Base-by-base conservation (phyloP, 2,329 filamentous ascomycete species). In the Calonectria crousiana region DNA sequence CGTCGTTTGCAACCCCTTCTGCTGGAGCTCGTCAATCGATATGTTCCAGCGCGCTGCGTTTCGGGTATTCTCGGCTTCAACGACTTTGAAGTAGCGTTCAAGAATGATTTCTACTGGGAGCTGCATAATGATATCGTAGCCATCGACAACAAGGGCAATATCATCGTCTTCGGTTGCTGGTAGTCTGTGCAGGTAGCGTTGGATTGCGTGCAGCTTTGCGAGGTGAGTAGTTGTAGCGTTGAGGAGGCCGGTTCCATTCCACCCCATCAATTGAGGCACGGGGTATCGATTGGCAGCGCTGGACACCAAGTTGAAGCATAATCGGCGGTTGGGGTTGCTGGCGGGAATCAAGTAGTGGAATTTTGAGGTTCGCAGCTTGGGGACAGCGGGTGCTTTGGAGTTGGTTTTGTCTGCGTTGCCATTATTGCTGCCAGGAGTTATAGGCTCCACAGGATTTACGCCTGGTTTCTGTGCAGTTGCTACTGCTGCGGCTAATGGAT, bases 121-220 rank as follows among this genome's bases (percentile, higher is more conserved):
- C 81, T 94, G 93, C 73, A 93, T 91, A 84, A 92, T 91, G 1
- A 91, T 87, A 73, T 94, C 91, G 80, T 91, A 89, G 1, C 90
- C 91, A 80, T 94, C 92, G 8, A 92, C 87, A 60, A 94, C 86
- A 72, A 94, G 83, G 10, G 93, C 88, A 34, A 95, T 83, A 80
- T 94, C 93, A 26, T 90, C 86, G 71, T 92, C 82, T 6, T 83
- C 79, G 11, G 75, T 78, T 2, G 68, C 38, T 11, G 73, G 71
- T 4, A 85, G 76, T 20, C 75, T 75, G 38, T 83, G 71, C 18
- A 86, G 78, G 67, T 86, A 85, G n/a, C 80, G 78, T 52, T 82
- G 72, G 18, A 86, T 82, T 56, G 82, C 78, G 60, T 84, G 83
- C 16, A 87, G 77, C 74, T 86, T 86, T 73, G 86, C 86, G 32